Conservation (phyloP, 352 stramenopile genomes). For the Phytophthora capsici region DNA sequence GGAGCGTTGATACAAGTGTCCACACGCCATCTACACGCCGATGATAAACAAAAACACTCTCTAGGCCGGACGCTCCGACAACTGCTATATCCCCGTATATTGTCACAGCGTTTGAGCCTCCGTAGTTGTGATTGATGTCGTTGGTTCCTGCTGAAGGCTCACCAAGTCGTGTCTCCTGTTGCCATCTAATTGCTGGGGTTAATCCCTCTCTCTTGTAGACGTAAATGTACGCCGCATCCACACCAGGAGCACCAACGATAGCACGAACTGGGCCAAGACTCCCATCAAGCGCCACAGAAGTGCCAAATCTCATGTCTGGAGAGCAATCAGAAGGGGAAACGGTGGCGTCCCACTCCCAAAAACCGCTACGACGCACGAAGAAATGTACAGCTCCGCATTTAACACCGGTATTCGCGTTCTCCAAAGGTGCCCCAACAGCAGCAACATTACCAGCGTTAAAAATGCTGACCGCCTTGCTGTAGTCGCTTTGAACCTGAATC, state of each 20-base stretch:
- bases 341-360: slow-evolving; percentile 74
- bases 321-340: slow-evolving; percentile 55
- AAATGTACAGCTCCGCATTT: slow-evolving; percentile 75
- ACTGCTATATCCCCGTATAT: slow-evolving; percentile 90
- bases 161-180: slow-evolving; percentile 48
- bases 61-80: slow-evolving; percentile 83
- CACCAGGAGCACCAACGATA: slow-evolving; percentile 75
- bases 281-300: slow-evolving; percentile 75
- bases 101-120: slow-evolving; percentile 66
- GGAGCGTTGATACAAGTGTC: slow-evolving; percentile 61
- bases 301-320: slow-evolving; percentile 61
- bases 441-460: slow-evolving; percentile 70
- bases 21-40: slow-evolving; percentile 49
- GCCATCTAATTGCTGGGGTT: slow-evolving; percentile 45
- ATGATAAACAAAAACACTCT: slow-evolving; percentile 80
- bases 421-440: slow-evolving; percentile 66
- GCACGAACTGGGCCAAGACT: slow-evolving; percentile 60
- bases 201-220: slow-evolving; percentile 25
- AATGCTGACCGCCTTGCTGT: slow-evolving; percentile 63
- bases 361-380: slow-evolving; percentile 62
- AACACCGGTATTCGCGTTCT: slow-evolving; percentile 37
- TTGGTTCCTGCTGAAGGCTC: slow-evolving; percentile 42
- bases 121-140: slow-evolving; percentile 70
- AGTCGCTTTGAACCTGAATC: slow-evolving; percentile 50
- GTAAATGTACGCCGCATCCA: slow-evolving; percentile 62